Conservation (phyloP, 345 rosid species). For the Eucalyptus erythrocorys region DNA sequence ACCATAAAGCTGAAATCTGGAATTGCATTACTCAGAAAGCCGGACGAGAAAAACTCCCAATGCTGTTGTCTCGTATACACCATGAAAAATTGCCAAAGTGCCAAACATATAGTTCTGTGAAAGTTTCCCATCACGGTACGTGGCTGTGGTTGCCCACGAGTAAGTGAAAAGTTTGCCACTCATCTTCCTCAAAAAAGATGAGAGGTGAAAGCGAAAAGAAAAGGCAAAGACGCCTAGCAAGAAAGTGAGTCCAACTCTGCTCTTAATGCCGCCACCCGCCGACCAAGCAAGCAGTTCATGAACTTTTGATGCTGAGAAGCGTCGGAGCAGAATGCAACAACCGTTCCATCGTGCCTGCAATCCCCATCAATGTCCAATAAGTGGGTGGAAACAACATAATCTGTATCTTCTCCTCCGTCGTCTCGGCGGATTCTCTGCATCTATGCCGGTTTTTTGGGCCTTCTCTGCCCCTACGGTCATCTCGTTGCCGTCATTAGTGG, state of each 20-base stretch:
- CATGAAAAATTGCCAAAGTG: background rate
- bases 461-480: background rate
- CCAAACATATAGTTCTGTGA: background rate
- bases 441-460: background rate
- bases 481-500: background rate
- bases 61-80: background rate
- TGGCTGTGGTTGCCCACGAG: background rate
- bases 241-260: background rate
- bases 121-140: background rate
- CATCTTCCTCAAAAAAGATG: background rate
- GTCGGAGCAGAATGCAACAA: background rate
- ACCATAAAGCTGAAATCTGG: background rate
- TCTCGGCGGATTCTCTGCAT: background rate
- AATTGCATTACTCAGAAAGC: background rate
- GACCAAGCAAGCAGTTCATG: background rate
- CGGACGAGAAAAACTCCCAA: background rate
- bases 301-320: background rate
- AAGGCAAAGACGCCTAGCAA: background rate
- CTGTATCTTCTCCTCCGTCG: background rate
- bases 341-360: background rate
- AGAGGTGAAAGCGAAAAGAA: background rate
- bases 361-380: background rate
- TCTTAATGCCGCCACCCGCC: background rate
- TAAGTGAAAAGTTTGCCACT: background rate
- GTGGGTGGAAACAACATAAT: slow-evolving; percentile 25